These are phyloP conservation scores for Akanthomyces muscarius DNA, from an alignment of 2,329 filamentous ascomycete genomes.

Conservation along the genomic window DNA sequence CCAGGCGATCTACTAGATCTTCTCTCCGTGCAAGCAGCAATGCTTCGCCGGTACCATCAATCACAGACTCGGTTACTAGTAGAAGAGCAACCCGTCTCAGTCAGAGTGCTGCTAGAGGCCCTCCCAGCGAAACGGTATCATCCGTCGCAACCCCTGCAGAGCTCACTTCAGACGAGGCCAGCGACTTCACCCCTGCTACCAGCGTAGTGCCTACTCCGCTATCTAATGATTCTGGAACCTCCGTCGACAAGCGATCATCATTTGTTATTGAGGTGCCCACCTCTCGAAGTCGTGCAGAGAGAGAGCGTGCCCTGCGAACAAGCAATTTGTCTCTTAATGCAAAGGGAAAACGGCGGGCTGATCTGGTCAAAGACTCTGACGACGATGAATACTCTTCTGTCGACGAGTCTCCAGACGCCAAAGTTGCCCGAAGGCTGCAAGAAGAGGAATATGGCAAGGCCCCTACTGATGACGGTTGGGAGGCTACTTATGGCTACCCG, in stretches of 20 bases:
- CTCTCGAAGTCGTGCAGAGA: slow-evolving; percentile 24
- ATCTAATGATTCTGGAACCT: slow-evolving; percentile 5
- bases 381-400: slow-evolving; percentile 30
- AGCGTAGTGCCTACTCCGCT: slow-evolving; percentile 35
- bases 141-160: slow-evolving; percentile 30
- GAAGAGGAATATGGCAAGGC: slow-evolving; percentile 29
- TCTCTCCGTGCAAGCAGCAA: slow-evolving; percentile 14
- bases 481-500: neutral
- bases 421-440: slow-evolving; percentile 34
- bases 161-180: slow-evolving; percentile 29
- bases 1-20: slow-evolving; percentile 1
- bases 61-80: neutral
- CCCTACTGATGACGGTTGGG: slow-evolving; percentile 4
- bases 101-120: neutral
- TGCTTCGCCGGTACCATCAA: slow-evolving; percentile 5
- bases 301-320: slow-evolving; percentile 29
- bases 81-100: neutral
- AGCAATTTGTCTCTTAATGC: slow-evolving; percentile 47
- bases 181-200: slow-evolving; percentile 34
- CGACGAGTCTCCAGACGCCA: slow-evolving; percentile 25
- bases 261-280: slow-evolving; percentile 30
- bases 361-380: slow-evolving; percentile 41
- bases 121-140: slow-evolving; percentile 29
- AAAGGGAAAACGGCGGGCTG: slow-evolving; percentile 39
- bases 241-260: slow-evolving; percentile 17